A percentile compares a stretch with the other conserved stretches of the same genome.
Evolutionary conservation across 2,329 filamentous ascomycete species (phyloP).

Genomic region (Cladophialophora carrionii): DNA sequence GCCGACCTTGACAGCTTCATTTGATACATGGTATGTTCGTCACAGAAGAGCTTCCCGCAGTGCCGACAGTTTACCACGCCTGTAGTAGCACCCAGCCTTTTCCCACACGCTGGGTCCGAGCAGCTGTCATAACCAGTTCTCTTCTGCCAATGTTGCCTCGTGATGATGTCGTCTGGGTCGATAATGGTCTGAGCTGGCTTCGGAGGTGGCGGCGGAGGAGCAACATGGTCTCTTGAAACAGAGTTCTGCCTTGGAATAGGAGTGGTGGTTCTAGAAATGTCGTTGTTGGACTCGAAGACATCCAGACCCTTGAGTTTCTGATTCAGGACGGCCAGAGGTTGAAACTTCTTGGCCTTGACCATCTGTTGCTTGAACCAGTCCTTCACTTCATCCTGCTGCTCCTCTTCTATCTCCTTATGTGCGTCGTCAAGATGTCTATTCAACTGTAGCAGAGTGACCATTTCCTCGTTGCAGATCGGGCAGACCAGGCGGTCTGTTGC

Average conservation of each 20-base stretch:
- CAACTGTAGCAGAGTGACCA: constrained; percentile 93
- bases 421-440: constrained; percentile 88
- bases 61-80: constrained; percentile 91
- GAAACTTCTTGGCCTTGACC: constrained; percentile 88
- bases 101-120: constrained; percentile 83
- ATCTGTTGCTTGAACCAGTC: constrained; percentile 97
- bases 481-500: constrained; percentile 75
- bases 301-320: constrained; percentile 91
- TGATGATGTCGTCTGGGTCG: constrained; percentile 90
- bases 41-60: constrained; percentile 91
- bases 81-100: constrained; percentile 71
- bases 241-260: constrained; percentile 38
- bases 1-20: constrained; percentile 94
- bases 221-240: constrained; percentile 38
- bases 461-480: constrained; percentile 98
- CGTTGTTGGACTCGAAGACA: constrained; percentile 90
- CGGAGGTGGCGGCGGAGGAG: constrained; percentile 38
- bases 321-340: constrained; percentile 86
- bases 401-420: constrained; percentile 84
- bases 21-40: constrained; percentile 98
- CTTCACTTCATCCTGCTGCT: constrained; percentile 91
- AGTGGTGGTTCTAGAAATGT: constrained; percentile 51
- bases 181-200: constrained; percentile 47
- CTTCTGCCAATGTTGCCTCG: constrained; percentile 84
- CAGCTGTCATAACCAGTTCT: constrained; percentile 74